A percentile compares a stretch with the other conserved stretches of the same genome.
These are phyloP conservation scores for Neurospora sp. DNA, from an alignment of 2,329 filamentous ascomycete species.

Conservation along the genomic window DNA sequence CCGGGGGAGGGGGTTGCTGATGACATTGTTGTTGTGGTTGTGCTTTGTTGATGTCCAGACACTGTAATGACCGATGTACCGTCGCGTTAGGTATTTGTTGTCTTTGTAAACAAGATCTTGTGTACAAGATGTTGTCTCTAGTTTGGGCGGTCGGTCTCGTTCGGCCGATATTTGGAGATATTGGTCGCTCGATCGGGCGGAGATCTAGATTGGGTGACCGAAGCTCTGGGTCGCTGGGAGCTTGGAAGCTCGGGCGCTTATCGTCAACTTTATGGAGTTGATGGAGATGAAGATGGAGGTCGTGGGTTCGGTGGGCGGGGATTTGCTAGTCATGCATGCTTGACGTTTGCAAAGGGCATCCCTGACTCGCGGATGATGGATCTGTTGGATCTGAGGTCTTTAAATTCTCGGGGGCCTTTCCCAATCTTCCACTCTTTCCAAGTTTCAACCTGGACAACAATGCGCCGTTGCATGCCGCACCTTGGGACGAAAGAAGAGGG, in stretches of 20 bases:
- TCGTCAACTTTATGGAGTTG: neutral
- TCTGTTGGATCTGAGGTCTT: neutral
- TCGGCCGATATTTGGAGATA: neutral
- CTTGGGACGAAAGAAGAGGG: neutral
- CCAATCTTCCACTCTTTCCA: neutral
- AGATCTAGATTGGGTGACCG: neutral
- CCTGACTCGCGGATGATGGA: neutral
- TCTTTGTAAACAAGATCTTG: neutral
- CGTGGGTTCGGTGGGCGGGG: neutral
- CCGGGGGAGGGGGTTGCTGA: slow-evolving; percentile 12
- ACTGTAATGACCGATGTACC: neutral
- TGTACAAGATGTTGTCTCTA: neutral
- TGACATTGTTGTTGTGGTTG: slow-evolving; percentile 24
- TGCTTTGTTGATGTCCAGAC: neutral
- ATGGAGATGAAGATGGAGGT: neutral
- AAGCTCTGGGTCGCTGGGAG: neutral
- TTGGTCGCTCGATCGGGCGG: neutral
- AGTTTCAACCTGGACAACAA: neutral
- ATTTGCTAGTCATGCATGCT: neutral
- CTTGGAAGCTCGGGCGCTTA: neutral
- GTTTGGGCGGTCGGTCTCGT: neutral
- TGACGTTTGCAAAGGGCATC: neutral
- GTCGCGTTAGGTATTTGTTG: neutral
- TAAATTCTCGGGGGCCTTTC: neutral
- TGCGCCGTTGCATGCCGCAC: neutral